Conservation (phyloP, 2,329 filamentous ascomycete species). For the Scopulariopsis brevicaulis region DNA sequence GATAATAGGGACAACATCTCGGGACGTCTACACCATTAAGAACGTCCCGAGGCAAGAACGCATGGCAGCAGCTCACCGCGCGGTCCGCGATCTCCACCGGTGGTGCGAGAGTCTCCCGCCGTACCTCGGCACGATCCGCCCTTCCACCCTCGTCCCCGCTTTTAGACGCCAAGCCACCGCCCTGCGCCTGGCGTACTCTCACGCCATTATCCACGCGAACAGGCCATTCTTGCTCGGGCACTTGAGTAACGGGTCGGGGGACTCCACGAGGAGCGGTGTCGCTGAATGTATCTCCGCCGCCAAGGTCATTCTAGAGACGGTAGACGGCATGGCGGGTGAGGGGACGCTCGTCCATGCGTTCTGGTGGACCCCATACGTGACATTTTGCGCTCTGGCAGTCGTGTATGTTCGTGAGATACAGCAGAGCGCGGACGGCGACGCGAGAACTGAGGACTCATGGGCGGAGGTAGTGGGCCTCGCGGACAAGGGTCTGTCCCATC, state of each 20-base stretch:
- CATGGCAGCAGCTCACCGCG: constrained; percentile 21
- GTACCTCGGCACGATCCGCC: constrained; percentile 28
- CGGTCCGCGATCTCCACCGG: constrained; percentile 24
- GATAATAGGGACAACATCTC: constrained; percentile 25
- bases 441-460: not conserved
- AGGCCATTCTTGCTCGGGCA: not conserved
- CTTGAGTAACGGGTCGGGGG: not conserved
- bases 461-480: constrained; percentile 24
- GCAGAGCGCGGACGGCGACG: constrained; percentile 11
- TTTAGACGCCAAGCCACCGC: constrained; percentile 38
- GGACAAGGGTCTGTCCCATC: constrained; percentile 31
- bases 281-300: constrained; percentile 23
- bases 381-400: constrained; percentile 40
- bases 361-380: constrained; percentile 41
- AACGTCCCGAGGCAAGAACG: constrained; percentile 22
- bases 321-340: not conserved
- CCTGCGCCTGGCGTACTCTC: constrained; percentile 32
- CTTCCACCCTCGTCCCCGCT: constrained; percentile 30
- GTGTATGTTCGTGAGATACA: constrained; percentile 42
- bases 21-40: constrained; percentile 26
- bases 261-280: constrained; percentile 19
- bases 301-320: not conserved
- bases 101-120: constrained; percentile 28
- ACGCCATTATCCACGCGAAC: not conserved
- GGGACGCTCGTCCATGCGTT: constrained; percentile 14